Evolutionary conservation across 1,284 basidiomycete genomes (phyloP), one percentile per base, ranked within the genome.

Genomic region (Somion occarium): DNA sequence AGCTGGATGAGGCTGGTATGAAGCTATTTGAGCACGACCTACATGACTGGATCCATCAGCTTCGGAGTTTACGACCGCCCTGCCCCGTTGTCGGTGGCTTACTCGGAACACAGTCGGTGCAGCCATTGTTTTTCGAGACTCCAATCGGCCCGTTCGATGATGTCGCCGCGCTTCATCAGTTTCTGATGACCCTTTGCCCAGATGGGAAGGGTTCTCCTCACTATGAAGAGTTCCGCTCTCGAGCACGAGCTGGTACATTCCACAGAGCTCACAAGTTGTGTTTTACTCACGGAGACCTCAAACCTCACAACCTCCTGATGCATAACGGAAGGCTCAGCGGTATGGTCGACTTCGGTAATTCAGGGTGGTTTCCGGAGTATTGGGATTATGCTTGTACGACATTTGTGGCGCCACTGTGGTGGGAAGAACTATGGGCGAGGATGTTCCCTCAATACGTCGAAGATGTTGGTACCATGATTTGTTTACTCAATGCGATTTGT

Each of bases 341-440:
- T 11, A 44, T 56, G 18, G 27, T 56, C 30, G 54, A 56, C 46
- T 56, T 37, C 38, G 54, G 41, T 20, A 53, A 52, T 37, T 49
- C 54, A 9, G 52, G 24, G 3, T 56, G 54, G 54, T 27, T 48
- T 20, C 50, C 50, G 7, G 50, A n/a, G n/a, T n/a, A n/a, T n/a
- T n/a, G n/a, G n/a, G n/a, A n/a, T n/a, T n/a, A n/a, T n/a, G n/a
- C n/a, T 51, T 44, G 50, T 44, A 51, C 5, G 23, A 30, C 30
- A 38, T 34, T 13, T 26, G 34, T 41, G 38, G 11, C 23, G 11
- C 9, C 44, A 30, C 13, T 9, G n/a, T 18, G 12, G 20, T 51
- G 50, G 50, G 13, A 12, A 18, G 45, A 51, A 9, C 22, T 44
- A 7, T 51, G 46, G 26, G 47, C 34, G 11, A n/a, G 45, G 18